Conservation (phyloP, 2,329 filamentous ascomycete genomes). For the Colletotrichum lentis region DNA sequence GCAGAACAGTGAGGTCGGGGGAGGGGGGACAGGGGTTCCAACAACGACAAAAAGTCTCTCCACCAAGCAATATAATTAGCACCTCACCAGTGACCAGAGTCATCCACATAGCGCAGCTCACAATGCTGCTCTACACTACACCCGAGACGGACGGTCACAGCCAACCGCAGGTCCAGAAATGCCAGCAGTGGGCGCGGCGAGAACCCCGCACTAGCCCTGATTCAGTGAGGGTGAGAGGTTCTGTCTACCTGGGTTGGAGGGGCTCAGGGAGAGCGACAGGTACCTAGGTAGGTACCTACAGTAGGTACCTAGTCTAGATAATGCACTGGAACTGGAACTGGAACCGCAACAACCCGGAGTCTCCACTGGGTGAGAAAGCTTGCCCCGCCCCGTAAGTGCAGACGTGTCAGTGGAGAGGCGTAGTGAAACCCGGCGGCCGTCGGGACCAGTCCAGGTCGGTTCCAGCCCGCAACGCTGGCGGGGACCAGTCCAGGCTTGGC, state of each 20-base stretch:
- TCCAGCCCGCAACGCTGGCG: conserved; percentile 26
- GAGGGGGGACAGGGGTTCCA: conserved; percentile 21
- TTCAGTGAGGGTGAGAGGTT: conserved; percentile 18
- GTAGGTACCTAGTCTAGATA: no score
- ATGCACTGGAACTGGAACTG: neutral
- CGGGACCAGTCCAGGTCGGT: conserved; percentile 18
- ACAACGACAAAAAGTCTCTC: conserved; percentile 33
- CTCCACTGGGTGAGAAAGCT: conserved; percentile 17
- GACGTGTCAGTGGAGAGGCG: conserved; percentile 30
- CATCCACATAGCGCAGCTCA: conserved; percentile 2
- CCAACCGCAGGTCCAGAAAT: conserved; percentile 26
- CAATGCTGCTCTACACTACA: neutral
- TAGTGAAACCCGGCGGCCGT: conserved; percentile 27
- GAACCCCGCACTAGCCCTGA: conserved; percentile 39
- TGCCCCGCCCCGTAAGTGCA: conserved; percentile 21
- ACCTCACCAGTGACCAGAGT: conserved; percentile 5
- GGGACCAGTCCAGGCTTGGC: conserved; percentile 23
- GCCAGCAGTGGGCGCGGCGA: conserved; percentile 32
- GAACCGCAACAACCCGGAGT: neutral
- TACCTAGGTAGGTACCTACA: no score
- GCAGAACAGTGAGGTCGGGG: conserved; percentile 1
- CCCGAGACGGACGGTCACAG: conserved; percentile 14
- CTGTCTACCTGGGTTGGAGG: neutral
- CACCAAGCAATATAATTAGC: conserved; percentile 33
- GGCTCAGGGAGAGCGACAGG: neutral